Base-by-base conservation (phyloP, 2,329 filamentous ascomycete species). In the Exophiala spinifera region DNA sequence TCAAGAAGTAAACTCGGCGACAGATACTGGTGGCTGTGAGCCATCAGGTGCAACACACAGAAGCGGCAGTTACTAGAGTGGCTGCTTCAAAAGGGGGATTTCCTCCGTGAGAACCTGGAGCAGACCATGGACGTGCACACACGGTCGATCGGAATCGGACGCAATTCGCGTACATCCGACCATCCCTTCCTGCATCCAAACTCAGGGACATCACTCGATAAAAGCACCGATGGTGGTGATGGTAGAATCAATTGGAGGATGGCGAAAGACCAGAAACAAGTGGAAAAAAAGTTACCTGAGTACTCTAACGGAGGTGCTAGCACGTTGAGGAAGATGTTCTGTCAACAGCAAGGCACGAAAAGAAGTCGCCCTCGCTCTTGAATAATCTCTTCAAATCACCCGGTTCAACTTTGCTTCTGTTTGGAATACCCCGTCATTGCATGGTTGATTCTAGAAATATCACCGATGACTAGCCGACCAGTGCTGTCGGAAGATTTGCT, bases 241-340 rank as follows among this genome's bases (percentile, higher is more conserved):
- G 7, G 8, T 31, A 10, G 3, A 11, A 31, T 10, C 28, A 5
- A 31, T 31, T 10, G 28, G 11, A 31, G 7, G 7, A 11, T 31
- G 4, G 28, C 11, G 28, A 10, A 31, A 31, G 4, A 10, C 28
- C 49, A 45, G 40, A 44, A 33, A 20, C 49, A 21, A 15, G 28
- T 51, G 14, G 49, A 51, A 25, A 45, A 51, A 25, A 45, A 51
- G 15, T 37, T 51, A 31, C 39, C 46, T 23, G 25, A 20, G 19
- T 51, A 45, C 25, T 23, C 37, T 40, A 23, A 25, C 15, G 21
- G 23, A 45, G 40, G 49, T 11, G 49, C 17, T 36, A 25, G 40
- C 19, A 45, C 15, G 6, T 8, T 51, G 39, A 45, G 15, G 28
- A 36, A 49, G 46, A 37, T 2, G 13, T 49, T 14, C 33, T 49